Conservation (phyloP, 2,329 filamentous ascomycete species). For the Amylocarpus encephaloides region DNA sequence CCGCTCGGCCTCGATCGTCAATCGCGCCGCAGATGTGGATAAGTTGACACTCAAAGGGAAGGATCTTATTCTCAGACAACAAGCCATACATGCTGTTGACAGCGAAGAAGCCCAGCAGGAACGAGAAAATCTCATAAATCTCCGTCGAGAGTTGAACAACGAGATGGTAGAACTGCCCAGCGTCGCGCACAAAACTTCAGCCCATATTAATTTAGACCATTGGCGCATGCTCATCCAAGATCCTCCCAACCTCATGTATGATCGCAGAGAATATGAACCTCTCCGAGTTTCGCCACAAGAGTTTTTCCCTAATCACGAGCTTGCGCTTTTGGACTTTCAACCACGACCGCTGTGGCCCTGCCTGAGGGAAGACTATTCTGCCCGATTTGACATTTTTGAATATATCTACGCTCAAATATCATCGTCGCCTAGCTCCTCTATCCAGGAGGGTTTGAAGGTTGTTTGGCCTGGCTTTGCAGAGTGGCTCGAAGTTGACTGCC, state of each 20-base stretch:
- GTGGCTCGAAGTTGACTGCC: slow-evolving; percentile 43
- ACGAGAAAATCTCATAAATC: slow-evolving; percentile 21
- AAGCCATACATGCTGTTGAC: not conserved
- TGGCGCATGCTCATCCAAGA: slow-evolving; percentile 43
- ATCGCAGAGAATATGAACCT: slow-evolving; percentile 65
- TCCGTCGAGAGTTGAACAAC: slow-evolving; percentile 20
- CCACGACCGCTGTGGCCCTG: slow-evolving; percentile 48
- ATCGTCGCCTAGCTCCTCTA: slow-evolving; percentile 28
- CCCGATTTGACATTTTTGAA: slow-evolving; percentile 44
- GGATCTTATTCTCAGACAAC: slow-evolving; percentile 4
- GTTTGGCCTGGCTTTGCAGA: slow-evolving; percentile 54
- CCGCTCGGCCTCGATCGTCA: no score
- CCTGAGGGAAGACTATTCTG: slow-evolving; percentile 36
- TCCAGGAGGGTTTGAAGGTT: slow-evolving; percentile 41
- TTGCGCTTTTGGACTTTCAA: slow-evolving; percentile 60
- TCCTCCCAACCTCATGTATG: slow-evolving; percentile 56
- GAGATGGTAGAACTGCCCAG: slow-evolving; percentile 30
- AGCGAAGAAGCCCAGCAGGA: slow-evolving; percentile 7
- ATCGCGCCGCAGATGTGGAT: not conserved
- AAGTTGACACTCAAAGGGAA: not conserved
- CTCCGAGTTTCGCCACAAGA: slow-evolving; percentile 53
- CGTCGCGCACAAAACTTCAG: not conserved
- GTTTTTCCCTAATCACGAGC: slow-evolving; percentile 56
- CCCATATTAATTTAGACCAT: slow-evolving; percentile 44
- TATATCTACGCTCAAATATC: slow-evolving; percentile 43